Conservation (phyloP, 176 grass and related monocot genomes). For the Avena eriantha region DNA sequence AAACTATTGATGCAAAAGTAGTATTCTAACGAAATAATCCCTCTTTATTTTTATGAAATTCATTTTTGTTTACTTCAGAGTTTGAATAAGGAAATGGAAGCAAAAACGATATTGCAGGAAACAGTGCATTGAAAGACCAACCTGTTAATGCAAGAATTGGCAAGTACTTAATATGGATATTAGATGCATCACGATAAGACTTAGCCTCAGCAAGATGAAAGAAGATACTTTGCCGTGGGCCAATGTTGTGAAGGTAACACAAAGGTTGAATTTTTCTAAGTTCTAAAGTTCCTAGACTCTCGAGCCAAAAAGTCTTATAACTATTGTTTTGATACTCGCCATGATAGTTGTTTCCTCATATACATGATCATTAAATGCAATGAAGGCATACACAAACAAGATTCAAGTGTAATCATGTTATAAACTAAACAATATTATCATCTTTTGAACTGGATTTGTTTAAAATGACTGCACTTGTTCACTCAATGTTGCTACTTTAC, state of each 20-base stretch:
- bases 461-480: not conserved
- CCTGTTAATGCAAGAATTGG: not conserved
- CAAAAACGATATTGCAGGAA: not conserved
- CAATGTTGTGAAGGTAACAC: not conserved
- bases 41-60: not conserved
- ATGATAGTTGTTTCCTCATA: not conserved
- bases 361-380: constrained; percentile 4
- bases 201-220: not conserved
- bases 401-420: not conserved
- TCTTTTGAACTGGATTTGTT: not conserved
- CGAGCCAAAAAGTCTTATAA: too few species aligned
- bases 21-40: not conserved
- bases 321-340: too few species aligned
- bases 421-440: not conserved
- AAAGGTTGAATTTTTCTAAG: not conserved
- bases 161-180: not conserved
- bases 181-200: not conserved
- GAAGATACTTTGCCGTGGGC: not conserved
- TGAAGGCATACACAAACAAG: not conserved
- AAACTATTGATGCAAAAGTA: not conserved
- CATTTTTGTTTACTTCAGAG: not conserved
- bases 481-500: not conserved
- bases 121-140: not conserved
- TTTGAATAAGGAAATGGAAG: not conserved
- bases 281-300: too few species aligned